Percentiles rank a stretch among this genome's conserved stretches.
These are phyloP conservation scores for Vickermania spadyakhi DNA, from an alignment of 208 protist species.

Conservation along the genomic window DNA sequence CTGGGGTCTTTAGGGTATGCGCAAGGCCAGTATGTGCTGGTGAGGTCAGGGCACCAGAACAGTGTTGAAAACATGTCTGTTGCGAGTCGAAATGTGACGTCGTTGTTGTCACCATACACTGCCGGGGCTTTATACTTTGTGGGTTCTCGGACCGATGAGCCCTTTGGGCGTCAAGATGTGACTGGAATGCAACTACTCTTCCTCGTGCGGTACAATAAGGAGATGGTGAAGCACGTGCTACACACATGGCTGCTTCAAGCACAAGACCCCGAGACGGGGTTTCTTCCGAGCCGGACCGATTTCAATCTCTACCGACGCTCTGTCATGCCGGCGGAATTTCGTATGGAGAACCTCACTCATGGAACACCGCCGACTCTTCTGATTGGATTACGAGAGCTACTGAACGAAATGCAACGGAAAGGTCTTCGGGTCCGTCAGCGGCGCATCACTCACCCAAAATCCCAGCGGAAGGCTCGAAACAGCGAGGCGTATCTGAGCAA, in stretches of 20 bases:
- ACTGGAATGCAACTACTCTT: conserved; percentile 65
- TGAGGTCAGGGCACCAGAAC: background rate
- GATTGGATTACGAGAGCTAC: conserved; percentile 45
- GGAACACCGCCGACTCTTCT: conserved; percentile 55
- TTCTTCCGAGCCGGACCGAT: conserved; percentile 39
- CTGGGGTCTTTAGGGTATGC: conserved; percentile 51
- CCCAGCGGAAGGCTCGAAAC: conserved; percentile 34
- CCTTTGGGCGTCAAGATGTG: conserved; percentile 43
- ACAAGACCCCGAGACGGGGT: conserved; percentile 52
- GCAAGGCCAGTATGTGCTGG: conserved; percentile 40
- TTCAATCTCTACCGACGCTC: conserved; percentile 30
- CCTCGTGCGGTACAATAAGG: conserved; percentile 66
- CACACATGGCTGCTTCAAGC: conserved; percentile 61
- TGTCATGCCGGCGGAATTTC: conserved; percentile 21
- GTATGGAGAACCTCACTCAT: conserved; percentile 44
- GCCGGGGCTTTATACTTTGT: conserved; percentile 26
- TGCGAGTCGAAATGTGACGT: background rate
- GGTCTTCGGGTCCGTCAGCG: conserved; percentile 9
- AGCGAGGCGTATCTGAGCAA: conserved; percentile 23
- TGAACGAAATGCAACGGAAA: conserved; percentile 37
- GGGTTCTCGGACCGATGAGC: conserved; percentile 56
- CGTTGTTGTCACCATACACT: background rate
- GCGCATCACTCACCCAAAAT: conserved; percentile 7
- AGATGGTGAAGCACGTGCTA: conserved; percentile 65
- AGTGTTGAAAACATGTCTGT: background rate